Conservation (phyloP, 441 rosid genomes). For the Codiaeum variegatum region DNA sequence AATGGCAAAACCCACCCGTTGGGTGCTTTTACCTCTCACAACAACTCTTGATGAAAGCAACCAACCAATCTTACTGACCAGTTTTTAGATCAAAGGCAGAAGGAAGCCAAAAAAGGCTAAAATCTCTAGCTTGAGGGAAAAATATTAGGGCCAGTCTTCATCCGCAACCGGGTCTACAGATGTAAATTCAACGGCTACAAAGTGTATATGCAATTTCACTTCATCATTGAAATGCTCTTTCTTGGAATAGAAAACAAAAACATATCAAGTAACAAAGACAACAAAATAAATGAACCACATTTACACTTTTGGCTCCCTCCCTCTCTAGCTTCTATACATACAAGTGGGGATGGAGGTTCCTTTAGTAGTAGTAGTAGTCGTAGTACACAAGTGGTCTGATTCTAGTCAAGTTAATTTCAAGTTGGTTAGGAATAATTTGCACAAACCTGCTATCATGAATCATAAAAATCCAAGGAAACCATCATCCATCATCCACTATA, state of each 20-base stretch:
- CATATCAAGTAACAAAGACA: slow-evolving; percentile 8
- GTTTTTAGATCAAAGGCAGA: too few species aligned
- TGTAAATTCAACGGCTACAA: not conserved
- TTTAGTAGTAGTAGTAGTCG: slow-evolving; percentile 25
- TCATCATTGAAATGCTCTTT: not conserved
- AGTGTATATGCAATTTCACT: not conserved
- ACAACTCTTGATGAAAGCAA: not conserved
- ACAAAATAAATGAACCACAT: slow-evolving; percentile 18
- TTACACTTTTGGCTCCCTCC: slow-evolving; percentile 23
- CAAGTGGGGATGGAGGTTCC: slow-evolving; percentile 25
- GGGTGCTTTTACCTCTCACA: not conserved
- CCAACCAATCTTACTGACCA: not conserved
- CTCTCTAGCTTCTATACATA: slow-evolving; percentile 33
- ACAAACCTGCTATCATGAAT: slow-evolving; percentile 18
- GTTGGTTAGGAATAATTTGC: slow-evolving; percentile 30
- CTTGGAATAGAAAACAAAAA: slow-evolving; percentile 14
- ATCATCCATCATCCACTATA: not conserved
- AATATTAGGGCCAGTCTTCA: not conserved
- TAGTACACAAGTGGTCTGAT: slow-evolving; percentile 30
- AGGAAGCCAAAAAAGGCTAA: fast-evolving
- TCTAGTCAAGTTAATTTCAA: slow-evolving; percentile 30
- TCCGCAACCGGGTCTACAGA: not conserved
- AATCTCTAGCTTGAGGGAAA: too few species aligned
- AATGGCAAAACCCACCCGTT: not conserved
- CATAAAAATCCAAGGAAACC: slow-evolving; percentile 12